Conservation (phyloP, 257 asterid species). For the Galeopsis tetrahit region DNA sequence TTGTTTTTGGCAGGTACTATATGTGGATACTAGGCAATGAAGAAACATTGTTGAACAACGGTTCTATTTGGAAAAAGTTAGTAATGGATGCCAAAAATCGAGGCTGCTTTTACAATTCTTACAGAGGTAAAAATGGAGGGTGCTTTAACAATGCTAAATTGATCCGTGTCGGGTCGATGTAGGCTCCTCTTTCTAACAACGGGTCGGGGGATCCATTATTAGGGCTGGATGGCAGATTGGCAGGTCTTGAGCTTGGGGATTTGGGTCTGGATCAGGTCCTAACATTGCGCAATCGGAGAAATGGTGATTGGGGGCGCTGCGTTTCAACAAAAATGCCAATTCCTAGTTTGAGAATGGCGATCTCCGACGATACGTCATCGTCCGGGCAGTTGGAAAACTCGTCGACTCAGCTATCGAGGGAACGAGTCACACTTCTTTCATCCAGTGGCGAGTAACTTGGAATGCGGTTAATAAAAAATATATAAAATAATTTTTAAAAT, state of each 20-base stretch:
- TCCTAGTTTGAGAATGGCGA: slow-evolving; percentile 66
- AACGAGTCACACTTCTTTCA: slow-evolving; percentile 72
- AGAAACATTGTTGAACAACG: slow-evolving; percentile 51
- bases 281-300: slow-evolving; percentile 36
- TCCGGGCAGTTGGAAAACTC: slow-evolving; percentile 69
- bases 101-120: slow-evolving; percentile 55
- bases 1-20: slow-evolving; percentile 47
- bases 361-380: slow-evolving; percentile 53
- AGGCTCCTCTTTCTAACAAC: slow-evolving; percentile 35
- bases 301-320: too few relatives aligned
- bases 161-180: slow-evolving; percentile 28
- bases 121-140: slow-evolving; percentile 50
- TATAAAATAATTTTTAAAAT: too few relatives aligned
- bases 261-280: slow-evolving; percentile 28
- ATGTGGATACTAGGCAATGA: slow-evolving; percentile 69
- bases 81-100: slow-evolving; percentile 55
- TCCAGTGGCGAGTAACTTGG: slow-evolving; percentile 43
- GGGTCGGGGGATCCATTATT: slow-evolving; percentile 36
- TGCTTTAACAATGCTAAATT: slow-evolving; percentile 51
- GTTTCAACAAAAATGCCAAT: too few relatives aligned
- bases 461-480: too few relatives aligned
- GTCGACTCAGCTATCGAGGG: slow-evolving; percentile 60
- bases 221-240: slow-evolving; percentile 8
- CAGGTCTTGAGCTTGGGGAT: slow-evolving; percentile 21
- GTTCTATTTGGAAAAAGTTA: slow-evolving; percentile 59